Evolutionary conservation across 495 filamentous ascomycete species (phyloP), one percentile per base, ranked within the genome.

Genomic region (Neurospora sp.): DNA sequence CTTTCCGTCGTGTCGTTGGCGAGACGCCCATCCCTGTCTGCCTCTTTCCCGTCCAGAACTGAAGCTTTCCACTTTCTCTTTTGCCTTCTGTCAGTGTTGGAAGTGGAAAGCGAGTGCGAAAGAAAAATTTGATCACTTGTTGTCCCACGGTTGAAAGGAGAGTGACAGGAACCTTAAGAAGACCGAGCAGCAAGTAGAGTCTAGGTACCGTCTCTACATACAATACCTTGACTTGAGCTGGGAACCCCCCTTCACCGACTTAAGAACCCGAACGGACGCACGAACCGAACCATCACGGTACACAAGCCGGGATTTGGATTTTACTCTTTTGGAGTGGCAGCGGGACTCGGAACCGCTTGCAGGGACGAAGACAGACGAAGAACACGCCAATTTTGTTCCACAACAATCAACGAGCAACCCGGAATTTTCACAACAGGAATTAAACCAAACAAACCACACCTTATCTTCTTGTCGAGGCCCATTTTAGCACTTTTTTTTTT

Each of bases 11-110:
- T 65, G 27, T 16, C 53, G 53, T 65, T 65, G 53, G 53, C 53
- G 53, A 65, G 53, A 65, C 53, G 53, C 27, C 70, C n/a, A 39
- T 41, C 71, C 40, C 69, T 74, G 70, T 73, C 73, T 78, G 72
- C 71, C 70, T 61, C 40, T 69, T 74, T 72, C 69, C 61, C 44
- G 27, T 73, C 69, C 35, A 37, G 35, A 37, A 35, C 35, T 6
- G 35, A 71, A 73, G 46, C 68, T 40, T 70, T 70, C 74, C 68
- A 53, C 46, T 69, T 41, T 73, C 42, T 70, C 70, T 61, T 73
- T 65, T 35, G 53, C 53, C 53, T 65, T 65, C 27, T 65, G 27
- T 37, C 48, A 59, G 48, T 31, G 46, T 65, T 31, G 27, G 27
- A 65, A 65, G 53, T 65, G 53, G 53, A 65, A 65, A 35, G 53